Evolutionary conservation across 805 yeast genomes (phyloP), one percentile per base, ranked within the genome.

Genomic region (Ogataea populi-albae): DNA sequence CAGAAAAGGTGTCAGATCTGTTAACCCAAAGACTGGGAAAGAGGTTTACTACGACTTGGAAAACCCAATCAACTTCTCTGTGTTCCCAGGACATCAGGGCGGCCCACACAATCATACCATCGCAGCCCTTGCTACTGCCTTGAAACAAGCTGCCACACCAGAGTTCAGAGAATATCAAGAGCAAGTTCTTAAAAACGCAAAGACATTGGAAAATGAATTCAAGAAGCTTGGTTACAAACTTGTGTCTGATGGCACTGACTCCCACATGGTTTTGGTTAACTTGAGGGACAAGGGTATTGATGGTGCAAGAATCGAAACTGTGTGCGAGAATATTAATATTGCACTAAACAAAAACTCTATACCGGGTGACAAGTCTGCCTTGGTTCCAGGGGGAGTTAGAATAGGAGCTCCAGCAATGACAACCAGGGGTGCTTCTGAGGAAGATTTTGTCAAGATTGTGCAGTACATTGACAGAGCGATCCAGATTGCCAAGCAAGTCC

Each of bases 71-170:
- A 93, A 93, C 76, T 93, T 93, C 66, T 88, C 97, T 7, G 98
- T 93, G 37, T 93, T 93, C 91, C 98, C 98, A 57, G 98, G 96
- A 51, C 98, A 93, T 69, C 98, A 93, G 74, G 98, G 98, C 74
- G 98, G 98, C 63, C 98, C 98, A 55, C 98, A 93, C 71, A 93
- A 93, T 75, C 98, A 93, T 71, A 93, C 98, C 50, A 93, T 93
- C 62, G 83, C 97, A 52, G 98, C 98, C 23, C 71, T 93, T 56
- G 97, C 98, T 12, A 93, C 89, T 47, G 98, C 98, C 34, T 78
- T 93, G 62, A 88, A 88, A 64, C 98, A 93, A 72, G 94, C 96
- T 43, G 73, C 78, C 47, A 71, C 86, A 34, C 95, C 94, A 42
- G 97, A 89, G 65, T 93, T 82, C 71, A 84, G 77, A 64, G 84